Evolutionary conservation across 2,329 filamentous ascomycete genomes (phyloP).

Genomic region (Acephala macrosclerotiorum): DNA sequence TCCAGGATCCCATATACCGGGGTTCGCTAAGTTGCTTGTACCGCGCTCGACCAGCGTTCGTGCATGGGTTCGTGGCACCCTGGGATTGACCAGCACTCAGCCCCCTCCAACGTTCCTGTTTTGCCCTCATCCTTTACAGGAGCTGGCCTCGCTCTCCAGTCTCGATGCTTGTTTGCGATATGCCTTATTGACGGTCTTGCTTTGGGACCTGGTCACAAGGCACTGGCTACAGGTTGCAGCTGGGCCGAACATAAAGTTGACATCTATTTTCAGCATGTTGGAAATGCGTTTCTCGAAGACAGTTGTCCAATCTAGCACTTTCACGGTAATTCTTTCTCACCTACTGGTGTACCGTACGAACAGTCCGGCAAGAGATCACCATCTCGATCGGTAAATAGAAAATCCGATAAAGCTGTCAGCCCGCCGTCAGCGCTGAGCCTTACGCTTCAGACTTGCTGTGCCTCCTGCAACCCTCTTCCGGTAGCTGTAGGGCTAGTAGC

Average conservation of each 20-base stretch:
- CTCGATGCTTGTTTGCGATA: background rate
- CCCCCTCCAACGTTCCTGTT: background rate
- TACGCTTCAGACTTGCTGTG: background rate
- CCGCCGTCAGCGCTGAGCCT: background rate
- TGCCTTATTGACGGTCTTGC: background rate
- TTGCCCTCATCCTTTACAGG: background rate
- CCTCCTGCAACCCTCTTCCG: background rate
- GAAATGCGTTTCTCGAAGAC: background rate
- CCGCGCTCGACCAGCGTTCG: background rate
- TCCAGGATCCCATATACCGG: background rate
- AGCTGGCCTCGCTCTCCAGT: background rate
- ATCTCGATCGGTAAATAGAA: constrained; percentile 1
- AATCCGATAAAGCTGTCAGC: background rate
- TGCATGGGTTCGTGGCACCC: background rate
- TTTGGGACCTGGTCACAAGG: background rate
- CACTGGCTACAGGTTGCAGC: background rate
- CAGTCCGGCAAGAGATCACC: too few species aligned
- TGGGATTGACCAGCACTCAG: background rate
- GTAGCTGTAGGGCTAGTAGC: background rate
- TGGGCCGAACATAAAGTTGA: background rate
- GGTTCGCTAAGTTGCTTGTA: background rate
- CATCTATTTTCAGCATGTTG: background rate
- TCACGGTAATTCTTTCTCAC: too few species aligned
- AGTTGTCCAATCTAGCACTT: too few species aligned
- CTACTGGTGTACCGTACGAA: too few species aligned